Conservation (phyloP, 768 basidiomycete genomes). For the Amanita molliuscula region DNA sequence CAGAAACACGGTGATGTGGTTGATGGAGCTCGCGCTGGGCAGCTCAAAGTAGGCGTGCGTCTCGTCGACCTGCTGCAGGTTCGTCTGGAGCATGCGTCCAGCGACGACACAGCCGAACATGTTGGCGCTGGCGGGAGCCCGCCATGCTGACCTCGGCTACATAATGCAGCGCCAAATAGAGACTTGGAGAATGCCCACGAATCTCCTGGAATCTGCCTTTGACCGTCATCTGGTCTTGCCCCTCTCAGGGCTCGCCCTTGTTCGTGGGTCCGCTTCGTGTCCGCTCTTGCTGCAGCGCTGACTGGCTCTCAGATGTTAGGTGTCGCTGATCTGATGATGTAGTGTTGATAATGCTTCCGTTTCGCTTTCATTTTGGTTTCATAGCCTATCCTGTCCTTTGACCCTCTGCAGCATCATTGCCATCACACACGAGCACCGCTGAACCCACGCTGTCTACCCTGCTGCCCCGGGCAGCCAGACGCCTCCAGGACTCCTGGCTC, state of each 20-base stretch:
- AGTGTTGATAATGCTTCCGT: background rate
- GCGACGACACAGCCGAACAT: conserved; percentile 82
- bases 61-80: conserved; percentile 72
- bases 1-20: conserved; percentile 81
- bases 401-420: background rate
- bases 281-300: background rate
- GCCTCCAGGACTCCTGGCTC: background rate
- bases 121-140: background rate
- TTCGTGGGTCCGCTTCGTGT: background rate
- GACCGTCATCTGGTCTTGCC: background rate
- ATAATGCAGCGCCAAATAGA: background rate
- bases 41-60: conserved; percentile 78
- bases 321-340: background rate
- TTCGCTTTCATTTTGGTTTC: background rate
- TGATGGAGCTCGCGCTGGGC: conserved; percentile 58
- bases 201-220: background rate
- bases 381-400: too few relatives aligned
- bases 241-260: too few relatives aligned
- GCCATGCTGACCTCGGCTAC: too few relatives aligned
- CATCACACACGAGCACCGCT: background rate
- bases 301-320: background rate
- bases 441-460: background rate
- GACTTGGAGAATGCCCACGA: background rate
- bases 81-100: conserved; percentile 69
- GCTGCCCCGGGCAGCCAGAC: background rate